Evolutionary conservation across 305 asterid genomes (phyloP).

Genomic region (Fraxinus albicans): DNA sequence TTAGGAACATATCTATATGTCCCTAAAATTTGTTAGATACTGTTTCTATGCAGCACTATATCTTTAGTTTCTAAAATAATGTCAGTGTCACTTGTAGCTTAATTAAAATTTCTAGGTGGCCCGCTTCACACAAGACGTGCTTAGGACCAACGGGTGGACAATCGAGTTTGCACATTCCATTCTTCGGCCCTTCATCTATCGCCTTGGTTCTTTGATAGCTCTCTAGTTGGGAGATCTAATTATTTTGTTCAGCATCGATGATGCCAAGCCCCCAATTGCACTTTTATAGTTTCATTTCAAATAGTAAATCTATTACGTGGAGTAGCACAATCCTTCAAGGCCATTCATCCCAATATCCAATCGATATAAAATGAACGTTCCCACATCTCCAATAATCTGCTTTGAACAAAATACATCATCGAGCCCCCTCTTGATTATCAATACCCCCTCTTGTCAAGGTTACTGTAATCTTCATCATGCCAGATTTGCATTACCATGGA

Average conservation of each 20-base stretch:
- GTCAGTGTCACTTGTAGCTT: not conserved
- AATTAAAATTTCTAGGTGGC: not conserved
- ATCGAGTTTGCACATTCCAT: not conserved
- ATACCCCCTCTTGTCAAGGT: not conserved
- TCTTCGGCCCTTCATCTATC: no score
- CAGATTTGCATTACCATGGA: not conserved
- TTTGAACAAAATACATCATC: not conserved
- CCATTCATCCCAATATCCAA: not conserved
- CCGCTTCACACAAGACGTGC: not conserved
- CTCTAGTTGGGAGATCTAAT: not conserved
- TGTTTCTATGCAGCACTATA: not conserved
- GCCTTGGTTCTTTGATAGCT: no score
- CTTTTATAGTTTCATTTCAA: not conserved
- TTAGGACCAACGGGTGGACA: not conserved
- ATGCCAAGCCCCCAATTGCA: not conserved
- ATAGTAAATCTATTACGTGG: not conserved
- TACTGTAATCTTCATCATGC: not conserved
- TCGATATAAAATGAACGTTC: not conserved
- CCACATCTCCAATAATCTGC: not conserved
- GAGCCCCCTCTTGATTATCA: not conserved
- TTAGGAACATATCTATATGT: constrained; percentile 20
- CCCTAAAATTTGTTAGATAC: not conserved
- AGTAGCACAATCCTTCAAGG: not conserved
- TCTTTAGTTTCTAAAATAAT: not conserved
- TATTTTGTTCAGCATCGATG: not conserved